phyloP scores from a whole-genome alignment of 495 filamentous ascomycete species.

The Penicillium coprophilum region DNA sequence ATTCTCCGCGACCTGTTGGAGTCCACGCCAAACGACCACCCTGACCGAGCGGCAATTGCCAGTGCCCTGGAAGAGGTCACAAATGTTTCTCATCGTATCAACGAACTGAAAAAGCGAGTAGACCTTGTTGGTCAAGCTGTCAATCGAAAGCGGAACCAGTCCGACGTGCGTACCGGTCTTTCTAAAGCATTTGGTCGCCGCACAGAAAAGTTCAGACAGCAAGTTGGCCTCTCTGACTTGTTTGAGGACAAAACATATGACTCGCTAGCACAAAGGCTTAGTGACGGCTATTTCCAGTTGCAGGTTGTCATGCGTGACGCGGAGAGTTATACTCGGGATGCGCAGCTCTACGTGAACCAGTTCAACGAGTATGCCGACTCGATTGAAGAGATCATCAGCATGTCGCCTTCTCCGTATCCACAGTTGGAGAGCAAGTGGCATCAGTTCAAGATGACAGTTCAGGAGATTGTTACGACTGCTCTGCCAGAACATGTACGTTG shows the following conservation, averaged over 20 bases:
- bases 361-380: slow-evolving; percentile 68
- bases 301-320: slow-evolving; percentile 90
- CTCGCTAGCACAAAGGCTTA: slow-evolving; percentile 71
- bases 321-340: slow-evolving; percentile 76
- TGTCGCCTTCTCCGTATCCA: slow-evolving; percentile 60
- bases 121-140: slow-evolving; percentile 88
- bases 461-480: slow-evolving; percentile 73
- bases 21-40: slow-evolving; percentile 75
- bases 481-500: slow-evolving; percentile 82
- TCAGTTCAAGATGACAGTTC: slow-evolving; percentile 74
- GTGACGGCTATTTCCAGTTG: slow-evolving; percentile 82
- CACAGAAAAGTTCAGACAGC: slow-evolving; percentile 72
- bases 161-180: slow-evolving; percentile 77
- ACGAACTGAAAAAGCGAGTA: slow-evolving; percentile 87
- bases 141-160: slow-evolving; percentile 82
- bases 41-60: slow-evolving; percentile 69
- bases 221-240: slow-evolving; percentile 62
- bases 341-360: slow-evolving; percentile 66
- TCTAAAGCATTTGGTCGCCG: slow-evolving; percentile 84
- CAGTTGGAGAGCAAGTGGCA: slow-evolving; percentile 93
- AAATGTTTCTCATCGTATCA: slow-evolving; percentile 76
- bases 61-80: slow-evolving; percentile 63
- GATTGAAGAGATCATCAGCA: slow-evolving; percentile 65
- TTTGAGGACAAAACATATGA: slow-evolving; percentile 80
- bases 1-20: slow-evolving; percentile 76